Base-by-base conservation (phyloP, 106 monocot species). In the Allium fistulosum region DNA sequence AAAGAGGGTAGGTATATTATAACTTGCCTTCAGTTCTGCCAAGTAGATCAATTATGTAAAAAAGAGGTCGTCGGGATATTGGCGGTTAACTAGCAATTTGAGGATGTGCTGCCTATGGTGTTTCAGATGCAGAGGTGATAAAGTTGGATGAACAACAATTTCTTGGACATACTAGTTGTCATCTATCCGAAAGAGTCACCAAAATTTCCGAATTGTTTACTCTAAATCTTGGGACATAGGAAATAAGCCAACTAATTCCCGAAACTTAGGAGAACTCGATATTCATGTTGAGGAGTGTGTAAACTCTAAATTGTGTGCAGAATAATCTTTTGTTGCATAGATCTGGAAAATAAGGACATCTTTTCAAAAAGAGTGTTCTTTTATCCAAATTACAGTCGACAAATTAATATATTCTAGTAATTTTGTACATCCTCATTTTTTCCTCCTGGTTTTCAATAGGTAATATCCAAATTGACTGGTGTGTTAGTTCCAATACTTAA, bases 71-170 rank as follows among this genome's bases (percentile, higher is more conserved):
- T n/a, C n/a, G n/a, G n/a, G n/a, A n/a, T n/a, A n/a, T n/a, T n/a
- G n/a, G n/a, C n/a, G n/a, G n/a, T n/a, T n/a, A n/a, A n/a, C n/a
- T n/a, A n/a, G n/a, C n/a, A n/a, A n/a, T n/a, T n/a, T n/a, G n/a
- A n/a, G n/a, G n/a, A n/a, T n/a, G n/a, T n/a, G n/a, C n/a, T n/a
- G n/a, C n/a, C n/a, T n/a, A n/a, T 52, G 53, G 56, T 68, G 37
- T 22, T 66, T 26, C 51, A 9, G 18, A 11, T 49, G 46, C 75
- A 46, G 81, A 96, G 95, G 81, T 67, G 70, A 74, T 96, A 69
- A 88, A 80, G 74, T 55, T 96, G 66, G 88, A 91, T 63, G 95
- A 91, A 71, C 95, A 96, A 55, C 81, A 96, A 80, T 88, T 88
- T 86, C 88, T 96, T 69, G 95, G 95, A 53, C 83, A 96, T 83